phyloP scores from a whole-genome alignment of 495 filamentous ascomycete genomes.

The Ramalina intermedia region DNA sequence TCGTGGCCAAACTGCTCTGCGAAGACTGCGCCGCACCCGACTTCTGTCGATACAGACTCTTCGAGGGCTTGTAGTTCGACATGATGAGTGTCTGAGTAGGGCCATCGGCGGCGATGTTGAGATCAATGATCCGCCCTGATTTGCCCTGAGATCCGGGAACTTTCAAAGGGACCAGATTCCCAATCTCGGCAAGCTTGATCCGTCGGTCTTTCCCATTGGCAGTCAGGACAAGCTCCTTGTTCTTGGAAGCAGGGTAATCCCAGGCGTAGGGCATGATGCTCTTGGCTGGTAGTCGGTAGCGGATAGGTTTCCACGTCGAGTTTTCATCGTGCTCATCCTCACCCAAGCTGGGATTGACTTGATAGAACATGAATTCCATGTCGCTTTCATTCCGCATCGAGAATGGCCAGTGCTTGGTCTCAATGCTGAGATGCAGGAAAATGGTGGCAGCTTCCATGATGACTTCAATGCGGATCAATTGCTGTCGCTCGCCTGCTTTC shows the following conservation, averaged over 20 bases:
- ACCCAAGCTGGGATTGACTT: conserved; percentile 65
- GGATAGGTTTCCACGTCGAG: conserved; percentile 75
- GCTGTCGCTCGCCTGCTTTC: conserved; percentile 75
- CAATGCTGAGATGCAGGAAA: conserved; percentile 79
- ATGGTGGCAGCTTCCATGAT: conserved; percentile 85
- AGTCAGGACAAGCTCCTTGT: conserved; percentile 75
- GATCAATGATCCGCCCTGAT: conserved; percentile 73
- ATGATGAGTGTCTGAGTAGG: conserved; percentile 87
- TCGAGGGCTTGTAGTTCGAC: conserved; percentile 87
- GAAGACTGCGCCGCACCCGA: conserved; percentile 34
- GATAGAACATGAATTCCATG: conserved; percentile 87
- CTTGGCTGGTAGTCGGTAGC: conserved; percentile 82
- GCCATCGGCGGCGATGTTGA: conserved; percentile 88
- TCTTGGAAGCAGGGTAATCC: conserved; percentile 96
- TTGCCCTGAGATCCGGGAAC: conserved; percentile 42
- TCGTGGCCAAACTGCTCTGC: conserved; percentile 42
- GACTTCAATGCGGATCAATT: conserved; percentile 73
- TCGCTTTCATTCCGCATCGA: conserved; percentile 97
- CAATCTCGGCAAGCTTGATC: conserved; percentile 90
- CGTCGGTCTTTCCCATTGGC: conserved; percentile 70
- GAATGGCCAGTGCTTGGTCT: conserved; percentile 92
- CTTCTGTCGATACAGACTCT: conserved; percentile 87
- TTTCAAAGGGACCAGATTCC: conserved; percentile 84
- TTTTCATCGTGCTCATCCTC: conserved; percentile 65
- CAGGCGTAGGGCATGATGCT: conserved; percentile 99